Evolutionary conservation across 768 basidiomycete species (phyloP), one percentile per base, ranked within the genome.

Genomic region (Suillus americanus): DNA sequence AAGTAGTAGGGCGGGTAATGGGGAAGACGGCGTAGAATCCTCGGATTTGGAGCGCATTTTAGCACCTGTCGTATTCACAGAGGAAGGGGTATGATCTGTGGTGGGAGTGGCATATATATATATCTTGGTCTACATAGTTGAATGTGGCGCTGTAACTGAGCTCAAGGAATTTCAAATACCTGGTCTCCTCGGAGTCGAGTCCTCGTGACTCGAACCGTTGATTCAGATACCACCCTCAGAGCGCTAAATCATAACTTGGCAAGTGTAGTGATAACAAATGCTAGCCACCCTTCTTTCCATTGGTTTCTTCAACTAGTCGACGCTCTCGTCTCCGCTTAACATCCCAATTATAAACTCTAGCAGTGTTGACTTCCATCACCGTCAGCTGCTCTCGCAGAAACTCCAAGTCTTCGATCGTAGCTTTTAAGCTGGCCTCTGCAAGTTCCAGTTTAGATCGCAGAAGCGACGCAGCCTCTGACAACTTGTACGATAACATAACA

Each of bases 271-370:
- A 57, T 57, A 57, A 57, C 28, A 28, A 40, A 46, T 43, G 16
- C 37, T 57, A 57, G 37, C 38, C 16, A 18, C 48, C 54, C 57
- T 65, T 64, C 12, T 64, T 61, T 35, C 40, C 64, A 28, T 65
- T 54, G 38, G 69, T 65, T 60, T 79, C 81, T 60, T 82, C 83
- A 62, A 71, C 72, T 68, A 78, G 74, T 64, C 86, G 77, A 68
- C 77, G 76, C 55, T 89, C 89, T 74, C 92, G 79, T 74, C 94
- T 81, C 68, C 89, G 79, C 74, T 93, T 94, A 35, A 97, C 94
- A 73, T 97, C 95, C 91, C 92, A 96, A 73, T 99, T 99, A 74
- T 97, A 98, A 61, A 97, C 90, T 43, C 97, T 83, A 6, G 97
- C 97, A 14, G 93, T 95, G 73, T 99, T 99, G 45, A 89, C 88